Conservation (phyloP, 257 asterid species). For the Gentiana macrophylla region DNA sequence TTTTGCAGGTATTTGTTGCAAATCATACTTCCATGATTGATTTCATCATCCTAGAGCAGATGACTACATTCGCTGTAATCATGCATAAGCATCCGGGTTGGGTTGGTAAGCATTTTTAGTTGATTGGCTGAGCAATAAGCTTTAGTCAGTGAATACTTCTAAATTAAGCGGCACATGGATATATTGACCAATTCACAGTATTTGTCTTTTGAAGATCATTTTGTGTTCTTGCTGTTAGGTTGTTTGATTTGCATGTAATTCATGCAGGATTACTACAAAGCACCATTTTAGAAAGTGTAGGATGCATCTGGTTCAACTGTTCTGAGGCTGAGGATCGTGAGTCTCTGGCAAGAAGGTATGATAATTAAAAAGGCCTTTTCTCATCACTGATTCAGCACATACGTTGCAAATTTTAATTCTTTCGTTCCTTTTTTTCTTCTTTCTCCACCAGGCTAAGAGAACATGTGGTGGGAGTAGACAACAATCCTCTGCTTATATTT, state of each 20-base stretch:
- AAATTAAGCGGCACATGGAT: too few relatives aligned
- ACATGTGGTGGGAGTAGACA: slow-evolving; percentile 84
- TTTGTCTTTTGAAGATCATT: too few relatives aligned
- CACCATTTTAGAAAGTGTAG: slow-evolving; percentile 92
- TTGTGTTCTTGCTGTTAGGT: too few relatives aligned
- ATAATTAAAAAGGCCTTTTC: not conserved
- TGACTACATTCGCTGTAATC: slow-evolving; percentile 99
- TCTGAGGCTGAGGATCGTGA: slow-evolving; percentile 96
- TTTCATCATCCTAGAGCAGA: slow-evolving; percentile 89
- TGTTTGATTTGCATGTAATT: not conserved
- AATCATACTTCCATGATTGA: slow-evolving; percentile 99
- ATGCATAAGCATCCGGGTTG: slow-evolving; percentile 99
- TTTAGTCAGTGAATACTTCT: too few relatives aligned
- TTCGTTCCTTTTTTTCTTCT: not conserved
- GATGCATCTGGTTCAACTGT: slow-evolving; percentile 99
- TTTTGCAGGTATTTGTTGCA: slow-evolving; percentile 84
- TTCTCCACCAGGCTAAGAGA: slow-evolving; percentile 57
- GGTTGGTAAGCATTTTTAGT: slow-evolving; percentile 64
- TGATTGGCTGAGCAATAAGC: not conserved
- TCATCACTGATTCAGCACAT: slow-evolving; percentile 1
- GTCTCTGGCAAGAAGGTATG: slow-evolving; percentile 79
- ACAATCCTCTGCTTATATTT: slow-evolving; percentile 94
- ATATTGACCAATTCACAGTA: too few relatives aligned
- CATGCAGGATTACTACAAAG: slow-evolving; percentile 74
- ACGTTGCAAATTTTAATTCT: slow-evolving; percentile 3